These are phyloP conservation scores for Omphalotus guepiniiformis DNA, from an alignment of 768 basidiomycete genomes.

Conservation along the genomic window DNA sequence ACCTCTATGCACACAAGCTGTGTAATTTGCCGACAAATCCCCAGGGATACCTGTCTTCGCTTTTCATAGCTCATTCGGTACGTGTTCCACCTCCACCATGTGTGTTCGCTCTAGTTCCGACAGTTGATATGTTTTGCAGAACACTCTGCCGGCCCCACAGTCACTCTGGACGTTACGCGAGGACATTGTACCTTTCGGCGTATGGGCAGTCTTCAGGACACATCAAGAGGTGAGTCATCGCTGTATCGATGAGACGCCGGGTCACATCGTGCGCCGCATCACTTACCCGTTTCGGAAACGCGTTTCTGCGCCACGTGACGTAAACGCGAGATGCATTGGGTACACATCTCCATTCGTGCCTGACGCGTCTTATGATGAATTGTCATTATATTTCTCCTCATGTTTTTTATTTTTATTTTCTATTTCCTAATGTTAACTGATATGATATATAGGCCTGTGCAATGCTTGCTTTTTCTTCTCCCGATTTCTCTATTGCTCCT, in stretches of 20 bases:
- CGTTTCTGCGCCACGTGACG: conserved; percentile 19
- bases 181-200: conserved; percentile 20
- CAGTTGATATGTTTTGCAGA: conserved; percentile 2
- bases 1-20: conserved; percentile 10
- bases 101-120: background rate
- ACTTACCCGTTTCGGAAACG: conserved; percentile 17
- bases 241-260: background rate
- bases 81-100: background rate
- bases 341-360: too few relatives aligned
- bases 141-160: conserved; percentile 23
- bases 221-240: conserved; percentile 54
- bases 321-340: conserved; percentile 24
- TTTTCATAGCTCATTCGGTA: conserved; percentile 5
- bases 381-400: conserved; percentile 12
- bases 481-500: conserved; percentile 44
- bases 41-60: conserved; percentile 17
- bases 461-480: conserved; percentile 47
- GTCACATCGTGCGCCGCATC: background rate
- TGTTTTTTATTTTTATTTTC: conserved; percentile 13
- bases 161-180: conserved; percentile 49
- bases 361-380: conserved; percentile 15
- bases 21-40: conserved; percentile 11
- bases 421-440: background rate
- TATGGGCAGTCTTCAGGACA: conserved; percentile 55
- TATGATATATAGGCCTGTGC: conserved; percentile 43